Evolutionary conservation across 192 early-diverging fungal species (phyloP), one percentile per base, ranked within the genome.

Genomic region (Tieghemiomyces parasiticus): DNA sequence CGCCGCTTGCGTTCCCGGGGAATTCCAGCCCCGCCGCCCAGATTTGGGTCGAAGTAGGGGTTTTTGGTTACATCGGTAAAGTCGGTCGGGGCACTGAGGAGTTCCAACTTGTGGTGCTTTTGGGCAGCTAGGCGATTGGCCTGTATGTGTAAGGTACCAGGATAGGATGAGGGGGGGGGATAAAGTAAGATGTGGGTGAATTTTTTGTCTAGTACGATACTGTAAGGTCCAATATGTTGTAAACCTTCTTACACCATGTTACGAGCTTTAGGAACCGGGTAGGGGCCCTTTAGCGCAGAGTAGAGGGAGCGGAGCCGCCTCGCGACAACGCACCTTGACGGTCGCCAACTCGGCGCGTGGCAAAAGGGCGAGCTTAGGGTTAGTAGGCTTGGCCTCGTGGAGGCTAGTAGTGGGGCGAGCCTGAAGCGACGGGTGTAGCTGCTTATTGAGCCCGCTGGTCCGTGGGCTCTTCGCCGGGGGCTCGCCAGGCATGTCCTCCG

Each of bases 11-110:
- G 82, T 70, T 51, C 62, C 65, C 59, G 63, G 33, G 58, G 72
- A 48, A 20, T 70, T 33, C 65, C 67, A 54, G 28, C 62, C 59
- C 63, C 62, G 2, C 61, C 49, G 3, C 63, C 77, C 29, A 91
- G 64, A 4, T 74, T 72, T 3, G 90, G 78, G 65, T 95, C 89
- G 70, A 75, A 90, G 65, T 95, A 95, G 16, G 92, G 91, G 56
- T 94, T 93, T 67, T 93, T 89, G 6, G 74, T 67, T 0, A 86
- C 76, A 60, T 91, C 86, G 24, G 49, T 13, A 28, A 50, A 50
- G 10, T 50, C 49, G 1, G 49, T 25, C 24, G 49, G 26, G 1
- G 49, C 22, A 50, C 22, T 1, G 8, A 26, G 12, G 24, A 50
- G 20, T 50, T 50, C 12, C 12, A 50, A 3, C 24, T 25, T 50